Base-by-base conservation (phyloP, 2,329 filamentous ascomycete genomes). In the Pseudopithomyces chartarum region DNA sequence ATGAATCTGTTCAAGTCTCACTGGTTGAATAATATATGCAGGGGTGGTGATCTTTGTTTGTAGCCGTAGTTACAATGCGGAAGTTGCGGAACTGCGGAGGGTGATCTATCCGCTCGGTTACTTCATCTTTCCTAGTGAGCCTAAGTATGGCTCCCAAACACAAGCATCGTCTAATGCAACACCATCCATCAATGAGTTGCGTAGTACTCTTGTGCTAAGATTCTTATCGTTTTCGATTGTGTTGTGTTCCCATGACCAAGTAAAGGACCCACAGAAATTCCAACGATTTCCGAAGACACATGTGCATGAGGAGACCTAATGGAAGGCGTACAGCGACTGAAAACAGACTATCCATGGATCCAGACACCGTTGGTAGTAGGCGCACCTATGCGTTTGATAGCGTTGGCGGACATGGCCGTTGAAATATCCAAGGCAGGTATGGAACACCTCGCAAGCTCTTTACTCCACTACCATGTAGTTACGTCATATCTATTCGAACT, bases 301-400 rank as follows among this genome's bases (percentile, higher is more conserved):
- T 23, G 8, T 23, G 23, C 11, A 23, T 6, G 32, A 46, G 26
- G 32, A 46, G 26, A 20, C 34, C 56, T 11, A 8, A 62, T 60
- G 60, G 54, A 56, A 13, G 45, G 20, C 15, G 52, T 63, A 15
- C 51, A 63, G 43, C 61, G 46, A 54, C 58, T 76, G 52, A 71
- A 66, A 50, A 50, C 58, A 17, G 73, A 77, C 59, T 87, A 87
- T 65, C 85, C 86, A 62, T 90, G 87, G 86, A 81, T 80, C 4
- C 70, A 78, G 34, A 64, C 74, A 2, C 87, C 87, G 6, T 73
- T 90, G 19, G 80, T 92, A 29, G 78, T 82, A 44, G 79, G 81
- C 36, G 89, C 87, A 1, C 90, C 90, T 0, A 91, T 92, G 89
- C 84, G 87, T 44, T 79, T 86, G 34, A 85, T 91, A 52, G 78